Conservation (phyloP, 2,329 filamentous ascomycete species). For the Alternaria postmessia region DNA sequence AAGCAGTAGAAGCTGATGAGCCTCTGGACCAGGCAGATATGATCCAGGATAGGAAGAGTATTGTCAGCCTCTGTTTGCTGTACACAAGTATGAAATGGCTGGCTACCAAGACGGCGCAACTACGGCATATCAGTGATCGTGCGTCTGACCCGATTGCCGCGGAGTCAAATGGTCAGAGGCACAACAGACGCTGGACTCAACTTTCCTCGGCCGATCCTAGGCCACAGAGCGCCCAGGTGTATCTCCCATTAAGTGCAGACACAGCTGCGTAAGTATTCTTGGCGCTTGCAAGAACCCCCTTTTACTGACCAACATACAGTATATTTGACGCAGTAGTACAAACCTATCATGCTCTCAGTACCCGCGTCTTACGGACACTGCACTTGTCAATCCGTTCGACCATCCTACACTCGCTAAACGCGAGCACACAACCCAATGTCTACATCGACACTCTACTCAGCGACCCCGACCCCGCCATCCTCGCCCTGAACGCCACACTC, state of each 20-base stretch:
- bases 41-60: slow-evolving; percentile 86
- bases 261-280: slow-evolving; percentile 72
- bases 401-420: slow-evolving; percentile 78
- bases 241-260: slow-evolving; percentile 86
- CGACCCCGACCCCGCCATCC: slow-evolving; percentile 79
- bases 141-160: slow-evolving; percentile 69
- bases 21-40: slow-evolving; percentile 80
- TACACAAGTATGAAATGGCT: slow-evolving; percentile 99
- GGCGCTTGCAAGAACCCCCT: neutral
- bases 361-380: slow-evolving; percentile 80
- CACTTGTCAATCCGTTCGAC: slow-evolving; percentile 90
- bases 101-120: slow-evolving; percentile 77
- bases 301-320: slow-evolving; percentile 52
- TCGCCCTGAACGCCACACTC: slow-evolving; percentile 84
- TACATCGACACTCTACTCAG: slow-evolving; percentile 73
- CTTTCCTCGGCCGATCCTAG: slow-evolving; percentile 62
- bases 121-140: slow-evolving; percentile 82
- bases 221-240: slow-evolving; percentile 71
- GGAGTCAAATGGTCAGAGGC: slow-evolving; percentile 54
- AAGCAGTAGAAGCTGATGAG: slow-evolving; percentile 61
- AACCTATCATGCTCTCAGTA: slow-evolving; percentile 82
- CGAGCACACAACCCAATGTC: slow-evolving; percentile 53
- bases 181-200: slow-evolving; percentile 83
- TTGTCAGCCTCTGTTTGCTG: slow-evolving; percentile 83
- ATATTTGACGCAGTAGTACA: slow-evolving; percentile 87